Conservation (phyloP, 139 green algal genomes). For the Chlorella sp. region DNA sequence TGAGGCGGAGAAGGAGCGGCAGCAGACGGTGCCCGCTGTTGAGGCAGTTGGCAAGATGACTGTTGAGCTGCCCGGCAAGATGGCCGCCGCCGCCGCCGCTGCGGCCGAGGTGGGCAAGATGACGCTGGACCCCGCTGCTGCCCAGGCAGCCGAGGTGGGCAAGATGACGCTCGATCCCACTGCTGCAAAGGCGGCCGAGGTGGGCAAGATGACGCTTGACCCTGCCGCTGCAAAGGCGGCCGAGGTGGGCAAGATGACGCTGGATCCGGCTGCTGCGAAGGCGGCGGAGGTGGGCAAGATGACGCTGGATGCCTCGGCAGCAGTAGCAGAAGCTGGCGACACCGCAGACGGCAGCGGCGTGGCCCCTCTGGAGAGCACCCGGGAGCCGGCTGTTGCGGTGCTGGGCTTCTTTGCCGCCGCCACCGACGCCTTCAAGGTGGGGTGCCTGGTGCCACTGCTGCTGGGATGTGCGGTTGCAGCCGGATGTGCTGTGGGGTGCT, state of each 20-base stretch:
- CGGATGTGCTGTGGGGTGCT: too few species aligned
- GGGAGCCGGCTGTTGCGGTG: neutral
- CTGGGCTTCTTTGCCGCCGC: neutral
- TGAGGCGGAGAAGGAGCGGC: constrained; percentile 7
- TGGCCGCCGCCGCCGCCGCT: neutral
- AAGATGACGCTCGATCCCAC: neutral
- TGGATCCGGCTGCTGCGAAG: neutral
- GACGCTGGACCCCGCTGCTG: neutral
- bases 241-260: neutral
- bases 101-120: neutral
- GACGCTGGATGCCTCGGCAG: too few species aligned
- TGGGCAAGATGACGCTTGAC: neutral
- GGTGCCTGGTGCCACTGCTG: neutral
- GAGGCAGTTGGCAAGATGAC: too few species aligned
- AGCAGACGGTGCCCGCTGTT: neutral
- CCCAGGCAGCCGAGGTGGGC: neutral
- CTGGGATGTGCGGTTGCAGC: too few species aligned
- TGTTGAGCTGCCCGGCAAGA: too few species aligned
- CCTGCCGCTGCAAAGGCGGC: neutral
- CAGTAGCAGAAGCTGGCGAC: neutral
- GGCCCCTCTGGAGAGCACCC: neutral
- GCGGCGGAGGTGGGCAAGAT: neutral
- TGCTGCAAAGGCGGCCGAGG: neutral
- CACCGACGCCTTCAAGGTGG: neutral
- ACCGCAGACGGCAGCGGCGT: neutral